phyloP scores from a whole-genome alignment of 2,329 filamentous ascomycete genomes.

The Microdochium nivale region DNA sequence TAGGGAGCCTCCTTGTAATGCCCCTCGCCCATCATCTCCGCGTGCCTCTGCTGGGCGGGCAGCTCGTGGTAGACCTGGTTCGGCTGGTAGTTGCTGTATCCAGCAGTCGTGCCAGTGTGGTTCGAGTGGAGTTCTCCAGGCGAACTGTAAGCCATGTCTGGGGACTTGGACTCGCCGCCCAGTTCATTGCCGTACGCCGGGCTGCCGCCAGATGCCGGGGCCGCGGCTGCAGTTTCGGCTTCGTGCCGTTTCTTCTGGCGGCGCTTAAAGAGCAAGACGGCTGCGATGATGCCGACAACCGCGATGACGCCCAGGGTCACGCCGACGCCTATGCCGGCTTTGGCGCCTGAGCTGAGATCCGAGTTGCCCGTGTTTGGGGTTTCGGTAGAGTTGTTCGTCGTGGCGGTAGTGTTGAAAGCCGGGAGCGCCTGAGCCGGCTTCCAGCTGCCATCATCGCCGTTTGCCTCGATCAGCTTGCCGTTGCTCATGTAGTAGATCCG shows the following conservation, averaged over 20 bases:
- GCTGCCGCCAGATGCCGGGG: slow-evolving; percentile 2
- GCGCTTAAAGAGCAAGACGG: slow-evolving; percentile 16
- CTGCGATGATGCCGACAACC: slow-evolving; percentile 16
- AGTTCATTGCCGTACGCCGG: background rate
- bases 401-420: slow-evolving; percentile 11
- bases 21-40: slow-evolving; percentile 26
- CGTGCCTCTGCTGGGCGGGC: slow-evolving; percentile 17
- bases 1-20: slow-evolving; percentile 15
- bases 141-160: background rate
- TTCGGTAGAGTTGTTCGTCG: slow-evolving; percentile 1
- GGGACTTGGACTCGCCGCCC: background rate
- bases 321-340: slow-evolving; percentile 24
- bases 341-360: slow-evolving; percentile 23
- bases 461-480: slow-evolving; percentile 19
- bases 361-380: slow-evolving; percentile 1
- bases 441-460: slow-evolving; percentile 19
- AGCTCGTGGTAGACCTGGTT: slow-evolving; percentile 19
- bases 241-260: slow-evolving; percentile 8
- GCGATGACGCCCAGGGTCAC: slow-evolving; percentile 22
- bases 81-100: background rate
- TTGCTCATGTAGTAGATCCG: slow-evolving; percentile 26
- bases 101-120: background rate
- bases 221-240: slow-evolving; percentile 7
- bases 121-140: background rate
- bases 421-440: slow-evolving; percentile 15